Base-by-base conservation (phyloP, 1,284 basidiomycete species). In the Marasmius tenuissimus region DNA sequence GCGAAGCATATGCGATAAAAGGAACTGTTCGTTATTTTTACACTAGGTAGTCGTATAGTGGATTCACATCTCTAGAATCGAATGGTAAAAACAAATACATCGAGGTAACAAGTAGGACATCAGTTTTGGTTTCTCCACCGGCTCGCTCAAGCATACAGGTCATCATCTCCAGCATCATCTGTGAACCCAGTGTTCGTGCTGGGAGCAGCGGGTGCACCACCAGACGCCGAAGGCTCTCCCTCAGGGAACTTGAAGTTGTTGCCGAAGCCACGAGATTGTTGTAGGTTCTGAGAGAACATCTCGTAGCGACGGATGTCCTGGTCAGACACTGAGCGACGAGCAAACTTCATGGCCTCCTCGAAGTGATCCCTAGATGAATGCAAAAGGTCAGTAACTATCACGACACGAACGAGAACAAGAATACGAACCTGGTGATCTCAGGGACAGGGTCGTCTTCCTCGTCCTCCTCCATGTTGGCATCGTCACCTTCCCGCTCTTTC, bases 231-330 rank as follows among this genome's bases (percentile, higher is more conserved):
- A 50, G 75, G 81, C 57, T 79, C 73, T 60, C 82, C 81, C 70
- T 98, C 96, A 18, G 97, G 97, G 94, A 99, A 99, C 82, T 94
- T 94, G 88, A 97, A 97, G 73, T 87, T 89, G 74, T 89, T 89
- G 58, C 95, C 95, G 71, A 93, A 92, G 47, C 88, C 91, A 69
- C 92, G 88, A 63, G 91, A 92, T 75, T 96, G 93, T 78, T 94
- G 92, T 64, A 94, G 77, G 74, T 94, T 94, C 88, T 93, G 72
- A 40, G 93, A 75, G 72, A 95, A 94, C 88, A 94, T 92, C 82
- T 95, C 92, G 75, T 97, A 97, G 51, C 94, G 88, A 67, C 96
- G 88, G 75, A 99, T 97, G 74, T 98, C 97, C 67, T 92, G 90
- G 72, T 96, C 94, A 12, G 93, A 95, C 58, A 97, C 94, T 6